These are phyloP conservation scores for Starmerella floris DNA, from an alignment of 805 yeast species.

Conservation along the genomic window DNA sequence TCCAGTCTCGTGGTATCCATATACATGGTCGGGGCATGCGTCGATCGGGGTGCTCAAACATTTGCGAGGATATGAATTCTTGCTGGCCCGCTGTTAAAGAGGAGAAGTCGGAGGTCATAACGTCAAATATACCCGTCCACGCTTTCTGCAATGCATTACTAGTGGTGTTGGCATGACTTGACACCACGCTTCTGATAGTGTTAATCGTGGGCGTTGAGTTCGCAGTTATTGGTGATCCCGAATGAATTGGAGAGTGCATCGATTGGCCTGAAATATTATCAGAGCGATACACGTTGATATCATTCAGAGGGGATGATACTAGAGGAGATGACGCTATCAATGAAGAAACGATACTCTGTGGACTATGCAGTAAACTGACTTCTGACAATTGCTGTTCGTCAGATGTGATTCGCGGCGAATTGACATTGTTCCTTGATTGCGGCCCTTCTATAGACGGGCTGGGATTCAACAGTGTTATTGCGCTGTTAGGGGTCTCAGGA, in stretches of 20 bases:
- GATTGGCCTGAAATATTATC: neutral
- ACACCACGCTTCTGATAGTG: neutral
- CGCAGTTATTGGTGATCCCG: neutral
- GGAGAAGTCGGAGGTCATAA: conserved; percentile 22
- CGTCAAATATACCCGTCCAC: conserved; percentile 19
- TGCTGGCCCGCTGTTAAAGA: conserved; percentile 20
- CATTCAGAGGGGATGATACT: neutral
- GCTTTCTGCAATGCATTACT: conserved; percentile 3
- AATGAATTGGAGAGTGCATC: neutral
- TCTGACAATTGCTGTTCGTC: neutral
- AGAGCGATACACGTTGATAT: neutral
- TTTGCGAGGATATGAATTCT: conserved; percentile 20
- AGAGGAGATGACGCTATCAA: neutral
- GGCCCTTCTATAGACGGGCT: neutral
- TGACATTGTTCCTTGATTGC: neutral
- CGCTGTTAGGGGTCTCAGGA: too few species aligned
- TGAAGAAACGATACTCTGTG: neutral
- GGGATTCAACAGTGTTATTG: neutral
- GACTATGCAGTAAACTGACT: neutral
- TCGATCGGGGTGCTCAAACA: conserved; percentile 27
- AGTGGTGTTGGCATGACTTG: neutral
- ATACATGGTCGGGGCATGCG: conserved; percentile 26
- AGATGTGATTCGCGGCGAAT: neutral
- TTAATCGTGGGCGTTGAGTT: neutral
- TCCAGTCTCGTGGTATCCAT: conserved; percentile 35